Evolutionary conservation across 1,284 basidiomycete species (phyloP).

Genomic region (Puccinia novopanici): DNA sequence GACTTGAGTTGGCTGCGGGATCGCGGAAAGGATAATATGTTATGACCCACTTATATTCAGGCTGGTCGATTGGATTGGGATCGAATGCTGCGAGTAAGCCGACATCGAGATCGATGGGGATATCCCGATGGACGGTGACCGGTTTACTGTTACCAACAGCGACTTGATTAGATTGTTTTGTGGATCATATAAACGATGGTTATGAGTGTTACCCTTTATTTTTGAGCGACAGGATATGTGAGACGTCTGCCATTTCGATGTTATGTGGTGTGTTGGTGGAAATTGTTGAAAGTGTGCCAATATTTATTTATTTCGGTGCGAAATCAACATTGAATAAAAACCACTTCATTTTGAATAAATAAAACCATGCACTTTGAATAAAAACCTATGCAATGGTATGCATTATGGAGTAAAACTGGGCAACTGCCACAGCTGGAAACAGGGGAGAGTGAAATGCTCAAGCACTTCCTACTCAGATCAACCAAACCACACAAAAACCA

Average conservation of each 20-base stretch:
- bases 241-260: slow-evolving; percentile 42
- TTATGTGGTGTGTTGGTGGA: neutral
- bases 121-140: slow-evolving; percentile 73
- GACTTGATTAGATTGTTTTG: too few species aligned
- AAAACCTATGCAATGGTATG: too few species aligned
- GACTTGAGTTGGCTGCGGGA: too few species aligned
- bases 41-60: slow-evolving; percentile 70
- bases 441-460: too few species aligned
- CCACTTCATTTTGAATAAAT: neutral
- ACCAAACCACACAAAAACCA: too few species aligned
- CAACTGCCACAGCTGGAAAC: too few species aligned
- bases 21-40: too few species aligned
- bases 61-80: slow-evolving; percentile 77
- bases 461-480: too few species aligned
- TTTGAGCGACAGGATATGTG: slow-evolving; percentile 28
- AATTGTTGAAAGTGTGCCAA: too few species aligned
- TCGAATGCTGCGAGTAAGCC: slow-evolving; percentile 85
- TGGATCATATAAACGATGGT: neutral
- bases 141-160: too few species aligned
- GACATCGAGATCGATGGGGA: slow-evolving; percentile 76
- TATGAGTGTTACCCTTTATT: neutral
- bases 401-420: too few species aligned
- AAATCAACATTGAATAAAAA: neutral
- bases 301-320: neutral
- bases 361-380: neutral